Percentiles rank a stretch among this genome's conserved stretches.
Evolutionary conservation across 2,329 filamentous ascomycete genomes (phyloP).

Genomic region (Colletotrichum acutatum): DNA sequence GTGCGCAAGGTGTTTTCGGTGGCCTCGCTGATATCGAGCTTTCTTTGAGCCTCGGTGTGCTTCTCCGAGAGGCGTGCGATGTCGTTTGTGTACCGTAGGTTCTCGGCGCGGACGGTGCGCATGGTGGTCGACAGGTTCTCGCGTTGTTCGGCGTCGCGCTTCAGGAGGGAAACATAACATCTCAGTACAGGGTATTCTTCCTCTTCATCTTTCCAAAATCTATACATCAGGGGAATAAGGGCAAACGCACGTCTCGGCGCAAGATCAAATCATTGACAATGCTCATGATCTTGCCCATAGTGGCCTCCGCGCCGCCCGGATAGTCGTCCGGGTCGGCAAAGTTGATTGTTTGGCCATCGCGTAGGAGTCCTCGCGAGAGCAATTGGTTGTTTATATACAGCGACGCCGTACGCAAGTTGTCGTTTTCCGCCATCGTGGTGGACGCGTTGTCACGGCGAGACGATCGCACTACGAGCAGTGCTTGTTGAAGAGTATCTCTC

Average conservation of each 20-base stretch:
- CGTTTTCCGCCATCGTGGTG: conserved; percentile 63
- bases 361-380: conserved; percentile 71
- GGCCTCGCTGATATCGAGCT: conserved; percentile 70
- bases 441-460: conserved; percentile 16
- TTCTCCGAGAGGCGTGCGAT: conserved; percentile 69
- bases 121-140: conserved; percentile 85
- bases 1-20: conserved; percentile 76
- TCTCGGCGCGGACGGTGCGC: conserved; percentile 79
- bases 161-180: conserved; percentile 29
- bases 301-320: conserved; percentile 70
- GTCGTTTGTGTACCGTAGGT: conserved; percentile 77
- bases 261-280: conserved; percentile 94
- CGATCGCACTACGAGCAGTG: not conserved
- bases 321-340: conserved; percentile 79
- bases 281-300: conserved; percentile 89
- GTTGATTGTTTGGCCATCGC: conserved; percentile 80
- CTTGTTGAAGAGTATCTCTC: not conserved
- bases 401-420: conserved; percentile 74
- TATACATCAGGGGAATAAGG: not conserved
- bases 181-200: conserved; percentile 11
- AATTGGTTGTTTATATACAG: conserved; percentile 80
- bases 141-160: conserved; percentile 91
- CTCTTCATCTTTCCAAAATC: not conserved
- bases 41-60: conserved; percentile 64
- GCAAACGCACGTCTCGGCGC: conserved; percentile 79